Evolutionary conservation across 305 asterid genomes (phyloP).

Genomic region (Euphrasia arctica): DNA sequence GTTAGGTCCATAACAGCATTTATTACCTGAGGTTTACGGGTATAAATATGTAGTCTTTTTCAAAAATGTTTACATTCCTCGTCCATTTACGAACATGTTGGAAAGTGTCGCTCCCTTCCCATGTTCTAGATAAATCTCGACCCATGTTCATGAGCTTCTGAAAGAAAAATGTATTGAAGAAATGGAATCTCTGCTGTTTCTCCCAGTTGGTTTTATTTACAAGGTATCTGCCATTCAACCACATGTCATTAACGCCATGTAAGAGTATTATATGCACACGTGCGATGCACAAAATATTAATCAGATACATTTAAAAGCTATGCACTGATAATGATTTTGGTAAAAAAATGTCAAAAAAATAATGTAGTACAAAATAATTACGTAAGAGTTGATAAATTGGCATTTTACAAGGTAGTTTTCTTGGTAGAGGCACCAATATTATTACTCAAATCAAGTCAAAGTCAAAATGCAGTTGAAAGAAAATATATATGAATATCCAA

Average conservation of each 20-base stretch:
- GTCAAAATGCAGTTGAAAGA: conserved; percentile 5
- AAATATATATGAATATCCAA: conserved; percentile 2
- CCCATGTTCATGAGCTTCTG: conserved; percentile 66
- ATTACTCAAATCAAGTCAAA: neutral
- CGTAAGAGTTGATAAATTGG: conserved; percentile 5
- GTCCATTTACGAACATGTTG: conserved; percentile 88
- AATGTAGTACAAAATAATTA: too few relatives aligned
- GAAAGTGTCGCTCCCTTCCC: conserved; percentile 62
- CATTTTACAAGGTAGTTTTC: conserved; percentile 10
- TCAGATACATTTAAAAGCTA: too few relatives aligned
- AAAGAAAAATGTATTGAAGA: conserved; percentile 91
- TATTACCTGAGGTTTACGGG: conserved; percentile 91
- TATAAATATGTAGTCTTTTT: conserved; percentile 72
- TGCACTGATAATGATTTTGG: too few relatives aligned
- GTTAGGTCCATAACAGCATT: conserved; percentile 27
- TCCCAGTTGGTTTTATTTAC: conserved; percentile 38
- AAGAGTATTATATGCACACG: too few relatives aligned
- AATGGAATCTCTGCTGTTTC: conserved; percentile 66
- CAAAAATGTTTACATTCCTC: conserved; percentile 65
- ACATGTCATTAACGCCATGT: conserved; percentile 19
- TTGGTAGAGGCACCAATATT: conserved; percentile 21
- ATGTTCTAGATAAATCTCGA: conserved; percentile 38
- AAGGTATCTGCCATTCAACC: conserved; percentile 61
- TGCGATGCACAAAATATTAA: too few relatives aligned
- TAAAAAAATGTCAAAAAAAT: too few relatives aligned